Conservation (phyloP, 495 filamentous ascomycete genomes). For the Aspergillus incahuasiensis region DNA sequence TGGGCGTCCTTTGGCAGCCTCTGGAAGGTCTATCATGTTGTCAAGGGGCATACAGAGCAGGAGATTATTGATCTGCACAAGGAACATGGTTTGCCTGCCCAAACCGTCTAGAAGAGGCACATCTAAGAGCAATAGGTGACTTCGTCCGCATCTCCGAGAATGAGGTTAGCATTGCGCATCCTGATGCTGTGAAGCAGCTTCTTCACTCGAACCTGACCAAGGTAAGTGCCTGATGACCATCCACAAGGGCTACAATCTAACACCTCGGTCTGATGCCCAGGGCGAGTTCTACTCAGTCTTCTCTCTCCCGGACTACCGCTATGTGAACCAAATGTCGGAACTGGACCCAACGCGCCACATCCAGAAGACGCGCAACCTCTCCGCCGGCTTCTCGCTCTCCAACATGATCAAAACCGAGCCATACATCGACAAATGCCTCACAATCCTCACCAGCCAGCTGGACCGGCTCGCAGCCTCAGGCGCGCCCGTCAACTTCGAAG, state of each 20-base stretch:
- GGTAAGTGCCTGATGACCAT: too few species aligned
- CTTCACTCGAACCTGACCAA: slow-evolving; percentile 26
- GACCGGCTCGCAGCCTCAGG: slow-evolving; percentile 20
- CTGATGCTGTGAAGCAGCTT: slow-evolving; percentile 35
- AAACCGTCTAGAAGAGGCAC: background rate
- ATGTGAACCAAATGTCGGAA: slow-evolving; percentile 43
- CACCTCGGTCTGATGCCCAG: slow-evolving; percentile 6
- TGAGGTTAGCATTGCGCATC: slow-evolving; percentile 46
- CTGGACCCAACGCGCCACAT: slow-evolving; percentile 31
- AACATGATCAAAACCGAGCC: slow-evolving; percentile 38
- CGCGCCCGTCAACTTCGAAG: slow-evolving; percentile 32
- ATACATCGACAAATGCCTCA: slow-evolving; percentile 33
- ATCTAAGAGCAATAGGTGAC: slow-evolving; percentile 19
- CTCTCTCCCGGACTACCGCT: slow-evolving; percentile 36
- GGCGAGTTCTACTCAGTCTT: slow-evolving; percentile 30
- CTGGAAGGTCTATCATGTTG: slow-evolving; percentile 36
- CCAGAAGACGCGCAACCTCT: slow-evolving; percentile 30
- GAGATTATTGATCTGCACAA: slow-evolving; percentile 34
- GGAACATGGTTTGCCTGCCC: slow-evolving; percentile 32
- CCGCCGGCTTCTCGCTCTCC: slow-evolving; percentile 34
- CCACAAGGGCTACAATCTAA: background rate
- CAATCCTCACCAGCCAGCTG: slow-evolving; percentile 26
- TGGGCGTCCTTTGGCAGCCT: slow-evolving; percentile 36
- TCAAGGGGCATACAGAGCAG: slow-evolving; percentile 37
- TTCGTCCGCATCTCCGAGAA: slow-evolving; percentile 47